Percentiles rank a stretch among this genome's conserved stretches.
phyloP scores from a whole-genome alignment of 768 basidiomycete species.

The Tylopilus balloui region DNA sequence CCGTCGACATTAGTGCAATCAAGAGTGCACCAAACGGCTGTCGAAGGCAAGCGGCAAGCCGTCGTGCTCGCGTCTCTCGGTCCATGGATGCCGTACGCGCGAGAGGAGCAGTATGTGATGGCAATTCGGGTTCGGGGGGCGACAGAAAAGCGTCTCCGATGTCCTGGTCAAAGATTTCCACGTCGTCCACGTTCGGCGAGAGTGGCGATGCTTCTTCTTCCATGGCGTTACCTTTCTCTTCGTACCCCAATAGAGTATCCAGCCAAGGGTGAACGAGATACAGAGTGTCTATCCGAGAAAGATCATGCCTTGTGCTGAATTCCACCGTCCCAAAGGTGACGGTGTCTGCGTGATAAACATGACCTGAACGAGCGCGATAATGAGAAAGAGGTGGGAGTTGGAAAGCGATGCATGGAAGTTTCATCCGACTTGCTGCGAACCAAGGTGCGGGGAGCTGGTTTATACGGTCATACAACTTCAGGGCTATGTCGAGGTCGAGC shows the following conservation, averaged over 20 bases:
- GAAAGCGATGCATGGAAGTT: slow-evolving; percentile 2
- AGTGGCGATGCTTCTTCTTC: background rate
- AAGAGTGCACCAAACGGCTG: background rate
- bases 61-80: background rate
- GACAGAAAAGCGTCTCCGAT: background rate
- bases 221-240: background rate
- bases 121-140: background rate
- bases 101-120: background rate
- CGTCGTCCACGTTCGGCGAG: background rate
- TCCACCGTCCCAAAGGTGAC: background rate
- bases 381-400: background rate
- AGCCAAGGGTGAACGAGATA: background rate
- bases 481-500: background rate
- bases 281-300: background rate
- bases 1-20: background rate
- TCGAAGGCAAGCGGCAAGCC: background rate
- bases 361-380: background rate
- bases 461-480: background rate
- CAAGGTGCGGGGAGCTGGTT: background rate
- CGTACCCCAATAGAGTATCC: background rate
- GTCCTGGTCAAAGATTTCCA: background rate
- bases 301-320: background rate
- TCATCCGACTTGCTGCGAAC: slow-evolving; percentile 3
- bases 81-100: background rate
- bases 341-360: background rate